Evolutionary conservation across 164 flowering plant genomes (phyloP).

Genomic region (Vitis cinerea): DNA sequence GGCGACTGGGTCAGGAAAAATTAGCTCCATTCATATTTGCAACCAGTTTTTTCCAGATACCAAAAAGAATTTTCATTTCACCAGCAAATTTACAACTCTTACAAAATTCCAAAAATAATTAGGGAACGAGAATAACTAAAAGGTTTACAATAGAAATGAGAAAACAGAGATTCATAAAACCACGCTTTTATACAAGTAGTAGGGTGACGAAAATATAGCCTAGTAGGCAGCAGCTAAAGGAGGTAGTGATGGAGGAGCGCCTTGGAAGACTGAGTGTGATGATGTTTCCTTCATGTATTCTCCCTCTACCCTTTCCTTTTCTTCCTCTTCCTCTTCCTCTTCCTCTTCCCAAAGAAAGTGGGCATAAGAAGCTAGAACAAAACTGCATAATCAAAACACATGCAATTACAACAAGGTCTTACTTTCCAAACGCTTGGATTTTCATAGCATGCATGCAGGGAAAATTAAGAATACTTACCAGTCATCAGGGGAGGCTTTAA

Average conservation of each 20-base stretch:
- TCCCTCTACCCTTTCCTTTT: background rate
- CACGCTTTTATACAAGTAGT: too few relatives aligned
- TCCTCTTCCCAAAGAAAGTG: conserved; percentile 47
- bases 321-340: conserved; percentile 17
- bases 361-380: conserved; percentile 42
- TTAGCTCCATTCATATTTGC: too few relatives aligned
- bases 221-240: conserved; percentile 40
- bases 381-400: conserved; percentile 34
- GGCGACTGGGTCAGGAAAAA: too few relatives aligned
- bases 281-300: conserved; percentile 2
- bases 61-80: too few relatives aligned
- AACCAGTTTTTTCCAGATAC: too few relatives aligned
- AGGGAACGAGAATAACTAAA: too few relatives aligned
- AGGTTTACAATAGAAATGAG: too few relatives aligned
- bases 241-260: conserved; percentile 19
- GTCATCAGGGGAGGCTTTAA: conserved; percentile 79
- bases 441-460: background rate
- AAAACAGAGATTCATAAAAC: too few relatives aligned
- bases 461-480: conserved; percentile 39
- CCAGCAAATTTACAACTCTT: too few relatives aligned
- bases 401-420: conserved; percentile 3
- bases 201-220: background rate
- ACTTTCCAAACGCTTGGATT: conserved; percentile 26
- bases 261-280: conserved; percentile 22
- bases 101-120: too few relatives aligned